Conservation (phyloP, 2,329 filamentous ascomycete species). For the Epichloe brachyelytri region DNA sequence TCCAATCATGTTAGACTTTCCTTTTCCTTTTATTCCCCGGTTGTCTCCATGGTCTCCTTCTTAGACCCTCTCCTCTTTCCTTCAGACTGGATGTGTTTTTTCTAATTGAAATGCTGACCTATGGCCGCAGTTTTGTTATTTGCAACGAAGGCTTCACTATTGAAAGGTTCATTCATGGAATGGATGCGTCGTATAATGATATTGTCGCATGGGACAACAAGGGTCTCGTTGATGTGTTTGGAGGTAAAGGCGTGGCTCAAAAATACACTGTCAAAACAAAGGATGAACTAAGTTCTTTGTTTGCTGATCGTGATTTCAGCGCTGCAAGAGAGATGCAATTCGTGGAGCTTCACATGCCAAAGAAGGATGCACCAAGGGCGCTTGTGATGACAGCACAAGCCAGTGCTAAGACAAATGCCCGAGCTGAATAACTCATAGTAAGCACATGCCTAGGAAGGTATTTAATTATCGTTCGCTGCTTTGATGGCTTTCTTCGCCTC, state of each 20-base stretch:
- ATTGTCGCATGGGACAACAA: conserved; percentile 63
- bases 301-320: conserved; percentile 52
- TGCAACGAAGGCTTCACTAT: conserved; percentile 86
- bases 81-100: background rate
- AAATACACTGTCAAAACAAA: conserved; percentile 58
- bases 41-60: background rate
- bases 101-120: background rate
- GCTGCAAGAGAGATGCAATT: conserved; percentile 46
- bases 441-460: no score
- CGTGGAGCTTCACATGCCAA: conserved; percentile 72
- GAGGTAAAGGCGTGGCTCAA: conserved; percentile 44
- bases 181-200: conserved; percentile 70
- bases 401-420: conserved; percentile 54
- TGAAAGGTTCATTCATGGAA: conserved; percentile 77
- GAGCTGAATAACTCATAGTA: conserved; percentile 14
- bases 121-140: conserved; percentile 53
- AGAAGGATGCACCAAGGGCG: conserved; percentile 61
- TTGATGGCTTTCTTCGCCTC: no score
- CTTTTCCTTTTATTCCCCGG: background rate
- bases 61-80: no score
- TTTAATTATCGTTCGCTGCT: no score
- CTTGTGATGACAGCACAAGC: conserved; percentile 59
- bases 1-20: conserved; percentile 53
- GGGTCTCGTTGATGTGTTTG: conserved; percentile 55
- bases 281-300: conserved; percentile 51